A percentile compares a stretch with the other conserved stretches of the same genome.
phyloP scores from a whole-genome alignment of 139 green algal species.

The Closterium sp. region DNA sequence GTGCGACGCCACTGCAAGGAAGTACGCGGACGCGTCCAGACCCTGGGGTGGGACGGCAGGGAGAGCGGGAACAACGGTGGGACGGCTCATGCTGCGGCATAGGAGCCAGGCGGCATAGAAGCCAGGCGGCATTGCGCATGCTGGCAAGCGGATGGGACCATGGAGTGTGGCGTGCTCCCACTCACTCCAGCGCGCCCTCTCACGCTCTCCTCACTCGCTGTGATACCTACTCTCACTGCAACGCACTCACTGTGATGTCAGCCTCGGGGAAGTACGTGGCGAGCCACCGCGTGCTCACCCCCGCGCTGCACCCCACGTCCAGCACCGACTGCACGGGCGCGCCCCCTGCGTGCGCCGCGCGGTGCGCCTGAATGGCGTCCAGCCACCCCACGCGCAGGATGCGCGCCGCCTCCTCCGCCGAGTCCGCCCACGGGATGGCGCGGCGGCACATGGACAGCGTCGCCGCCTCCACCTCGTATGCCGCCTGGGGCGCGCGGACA shows the following conservation, averaged over 20 bases:
- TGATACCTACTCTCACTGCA: not conserved
- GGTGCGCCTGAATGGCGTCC: conserved; percentile 21
- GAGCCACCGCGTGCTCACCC: conserved; percentile 73
- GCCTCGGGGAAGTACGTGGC: conserved; percentile 60
- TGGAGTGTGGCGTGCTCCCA: no score
- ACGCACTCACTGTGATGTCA: conserved; percentile 54
- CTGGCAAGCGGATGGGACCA: no score
- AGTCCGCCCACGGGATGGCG: conserved; percentile 13
- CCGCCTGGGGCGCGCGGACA: not conserved
- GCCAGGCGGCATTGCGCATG: no score
- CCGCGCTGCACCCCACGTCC: conserved; percentile 82
- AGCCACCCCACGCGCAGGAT: conserved; percentile 22
- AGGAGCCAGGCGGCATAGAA: not conserved
- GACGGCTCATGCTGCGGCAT: not conserved
- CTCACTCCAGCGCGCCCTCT: no score
- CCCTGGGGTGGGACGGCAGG: conserved; percentile 1
- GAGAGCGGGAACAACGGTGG: not conserved
- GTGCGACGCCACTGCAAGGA: conserved; percentile 75
- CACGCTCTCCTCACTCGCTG: no score
- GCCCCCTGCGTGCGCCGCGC: conserved; percentile 10
- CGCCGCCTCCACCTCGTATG: conserved; percentile 42
- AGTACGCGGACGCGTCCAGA: conserved; percentile 77
- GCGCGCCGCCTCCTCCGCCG: conserved; percentile 1
- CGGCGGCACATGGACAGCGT: conserved; percentile 20
- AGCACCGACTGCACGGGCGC: conserved; percentile 55